Evolutionary conservation across 2,329 filamentous ascomycete species (phyloP), one percentile per base, ranked within the genome.

Genomic region (Ilyonectria robusta): DNA sequence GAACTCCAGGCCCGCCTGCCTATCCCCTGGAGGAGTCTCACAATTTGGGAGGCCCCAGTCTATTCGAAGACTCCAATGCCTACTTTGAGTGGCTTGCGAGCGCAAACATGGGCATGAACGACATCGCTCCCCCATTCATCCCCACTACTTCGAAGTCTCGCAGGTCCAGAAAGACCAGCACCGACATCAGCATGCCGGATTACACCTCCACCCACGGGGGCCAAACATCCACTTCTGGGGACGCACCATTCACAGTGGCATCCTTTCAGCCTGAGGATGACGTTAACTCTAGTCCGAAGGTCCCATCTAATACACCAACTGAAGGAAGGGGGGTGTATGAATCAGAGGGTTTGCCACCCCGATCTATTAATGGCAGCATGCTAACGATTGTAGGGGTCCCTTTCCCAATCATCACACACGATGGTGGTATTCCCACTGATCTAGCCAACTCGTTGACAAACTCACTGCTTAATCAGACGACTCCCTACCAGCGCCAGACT

Each of bases 401-500:
- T 10, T 73, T 75, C 46, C 72, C 74, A 13, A 51, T 71, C 17
- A 68, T 74, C 26, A 54, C 68, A 9, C 56, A 75, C 33, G 61
- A 63, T 21, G 44, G 66, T 21, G 57, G 57, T 6, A 62, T 79
- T 4, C 70, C 77, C 2, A 62, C 78, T 2, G 82, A 83, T 37
- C 74, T 86, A 5, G 80, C 83, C 6, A 78, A 79, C 6, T 80
- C 82, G n/a, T 76, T 87, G 58, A 84, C 84, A 0, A 80, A 83
- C 61, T 86, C 85, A 0, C 75, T 88, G 44, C 77, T 87, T 31
- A 86, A 85, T 55, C 85, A 87, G 59, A 82, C 84, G 11, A 75
- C 81, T 33, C 80, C 83, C 0, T 72, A 83, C 3, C 78, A 81
- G 4, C 65, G 78, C 5, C 79, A 79, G 15, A 71, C 77, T 10